These are phyloP conservation scores for Panicum miliaceum DNA, from an alignment of 176 grass and related monocot species.

Conservation along the genomic window DNA sequence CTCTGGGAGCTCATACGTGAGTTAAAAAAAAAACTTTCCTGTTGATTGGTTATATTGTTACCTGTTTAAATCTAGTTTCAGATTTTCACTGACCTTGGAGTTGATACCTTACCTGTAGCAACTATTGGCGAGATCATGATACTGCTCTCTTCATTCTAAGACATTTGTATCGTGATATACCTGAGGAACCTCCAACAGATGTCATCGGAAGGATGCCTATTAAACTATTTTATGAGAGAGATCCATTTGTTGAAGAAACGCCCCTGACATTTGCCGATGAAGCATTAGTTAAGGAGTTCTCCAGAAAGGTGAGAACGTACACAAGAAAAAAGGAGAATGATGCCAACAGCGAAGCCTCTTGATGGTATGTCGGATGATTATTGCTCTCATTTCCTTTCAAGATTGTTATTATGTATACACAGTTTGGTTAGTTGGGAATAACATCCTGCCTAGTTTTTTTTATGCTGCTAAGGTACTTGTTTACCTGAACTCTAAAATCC, in stretches of 20 bases:
- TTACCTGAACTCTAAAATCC: neutral
- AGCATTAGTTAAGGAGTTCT: slow-evolving; percentile 75
- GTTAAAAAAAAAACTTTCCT: slow-evolving; percentile 43
- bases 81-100: slow-evolving; percentile 25
- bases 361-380: slow-evolving; percentile 28
- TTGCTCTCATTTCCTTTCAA: neutral
- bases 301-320: slow-evolving; percentile 68
- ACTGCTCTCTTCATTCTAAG: slow-evolving; percentile 96
- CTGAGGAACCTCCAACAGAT: slow-evolving; percentile 71
- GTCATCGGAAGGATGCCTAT: slow-evolving; percentile 46
- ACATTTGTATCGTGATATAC: slow-evolving; percentile 89
- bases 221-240: slow-evolving; percentile 79
- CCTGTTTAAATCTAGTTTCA: slow-evolving; percentile 3
- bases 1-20: slow-evolving; percentile 94
- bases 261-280: slow-evolving; percentile 89
- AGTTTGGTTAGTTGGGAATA: neutral
- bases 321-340: slow-evolving; percentile 49
- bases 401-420: neutral
- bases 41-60: slow-evolving; percentile 5
- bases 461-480: neutral
- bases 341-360: slow-evolving; percentile 34
- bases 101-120: slow-evolving; percentile 52
- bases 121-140: slow-evolving; percentile 97
- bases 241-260: slow-evolving; percentile 77
- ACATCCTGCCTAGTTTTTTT: neutral